Base-by-base conservation (phyloP, 768 basidiomycete genomes). In the Termitomyces bulborhizus region DNA sequence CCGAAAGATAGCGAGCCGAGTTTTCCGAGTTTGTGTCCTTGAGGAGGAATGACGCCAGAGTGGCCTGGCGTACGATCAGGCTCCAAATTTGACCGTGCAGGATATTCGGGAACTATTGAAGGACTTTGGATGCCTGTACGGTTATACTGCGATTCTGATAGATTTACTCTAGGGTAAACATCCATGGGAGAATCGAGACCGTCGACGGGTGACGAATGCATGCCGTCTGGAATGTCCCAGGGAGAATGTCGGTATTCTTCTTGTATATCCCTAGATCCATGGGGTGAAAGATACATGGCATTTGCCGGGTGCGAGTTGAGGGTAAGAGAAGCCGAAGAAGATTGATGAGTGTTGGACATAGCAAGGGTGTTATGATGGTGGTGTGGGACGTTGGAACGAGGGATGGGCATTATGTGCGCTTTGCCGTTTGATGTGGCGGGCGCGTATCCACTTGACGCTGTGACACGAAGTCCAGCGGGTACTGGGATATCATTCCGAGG, bases 401-500 rank as follows among this genome's bases (percentile, higher is more conserved):
- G 65, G n/a, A 68, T 57, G 24, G 69, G 60, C 59, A 67, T 73
- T 62, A 63, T 59, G 46, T 73, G 65, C 44, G 65, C 58, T 60
- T 60, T 69, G 56, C 66, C 66, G 54, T 75, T 73, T 66, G 67
- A 72, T 51, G 64, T 73, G 42, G 61, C 66, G 47, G 67, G 60
- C 53, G 68, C 62, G 57, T 70, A 68, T 62, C 69, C 56, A 66
- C 68, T 69, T 27, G 72, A 68, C 31, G 71, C 68, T 48, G 79
- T 71, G 21, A 70, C 65, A 54, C 73, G 76, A 49, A 82, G 66
- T 41, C 77, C 76, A 27, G 81, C 71, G 53, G 85, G 84, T 58
- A 84, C 71, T 18, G 84, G 84, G 21, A 86, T 83, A 62, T 81
- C 75, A 60, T 86, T 86, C 47, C 82, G 78, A 36, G 80, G 82